These are phyloP conservation scores for Aristolochia contorta DNA, from an alignment of 164 flowering plant genomes.

Conservation along the genomic window DNA sequence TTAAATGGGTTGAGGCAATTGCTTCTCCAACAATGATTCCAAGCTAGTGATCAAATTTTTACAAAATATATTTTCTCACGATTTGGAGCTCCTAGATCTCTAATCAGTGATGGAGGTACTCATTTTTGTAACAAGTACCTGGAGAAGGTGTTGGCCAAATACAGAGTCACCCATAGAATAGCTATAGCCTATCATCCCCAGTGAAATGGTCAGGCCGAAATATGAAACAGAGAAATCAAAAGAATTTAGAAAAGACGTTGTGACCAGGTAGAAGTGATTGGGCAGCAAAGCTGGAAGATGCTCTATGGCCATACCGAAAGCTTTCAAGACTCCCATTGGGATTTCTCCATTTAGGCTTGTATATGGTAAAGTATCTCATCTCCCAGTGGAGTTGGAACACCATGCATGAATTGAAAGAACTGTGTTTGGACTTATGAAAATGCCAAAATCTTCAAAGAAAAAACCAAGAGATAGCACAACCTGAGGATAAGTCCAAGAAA, in stretches of 20 bases:
- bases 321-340: slow-evolving; percentile 11
- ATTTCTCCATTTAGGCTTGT: slow-evolving; percentile 9
- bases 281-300: not conserved
- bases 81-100: not conserved
- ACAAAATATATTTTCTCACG: not conserved
- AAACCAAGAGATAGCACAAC: too few species aligned
- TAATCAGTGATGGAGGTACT: not conserved
- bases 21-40: not conserved
- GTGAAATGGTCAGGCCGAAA: too few species aligned
- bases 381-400: slow-evolving; percentile 12
- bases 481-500: too few species aligned
- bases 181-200: not conserved
- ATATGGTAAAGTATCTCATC: slow-evolving; percentile 10
- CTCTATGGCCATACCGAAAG: not conserved
- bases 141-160: not conserved
- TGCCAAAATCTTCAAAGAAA: too few species aligned
- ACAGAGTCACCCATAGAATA: not conserved
- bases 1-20: not conserved
- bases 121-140: not conserved
- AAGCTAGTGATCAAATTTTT: not conserved
- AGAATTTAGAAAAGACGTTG: not conserved
- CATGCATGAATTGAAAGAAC: too few species aligned
- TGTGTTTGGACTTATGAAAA: too few species aligned
- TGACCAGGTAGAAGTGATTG: not conserved
- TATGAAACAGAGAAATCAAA: not conserved